phyloP scores from a whole-genome alignment of 345 rosid genomes.

The Microthlaspi erraticum region DNA sequence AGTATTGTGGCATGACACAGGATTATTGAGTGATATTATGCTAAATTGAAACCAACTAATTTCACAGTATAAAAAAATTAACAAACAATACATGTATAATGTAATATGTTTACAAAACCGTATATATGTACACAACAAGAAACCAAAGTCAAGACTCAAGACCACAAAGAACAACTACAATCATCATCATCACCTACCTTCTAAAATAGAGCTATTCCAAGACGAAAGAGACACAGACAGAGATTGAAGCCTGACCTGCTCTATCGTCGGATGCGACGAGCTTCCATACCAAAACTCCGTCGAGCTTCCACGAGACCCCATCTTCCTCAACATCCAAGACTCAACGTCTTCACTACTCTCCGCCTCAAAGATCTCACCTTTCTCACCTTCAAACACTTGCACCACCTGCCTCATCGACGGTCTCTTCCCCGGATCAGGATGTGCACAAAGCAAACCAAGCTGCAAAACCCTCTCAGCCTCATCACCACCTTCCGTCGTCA shows the following conservation, averaged over 20 bases:
- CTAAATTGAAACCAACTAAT: background rate
- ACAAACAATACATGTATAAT: constrained; percentile 14
- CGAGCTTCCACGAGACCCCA: constrained; percentile 41
- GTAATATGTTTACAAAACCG: constrained; percentile 19
- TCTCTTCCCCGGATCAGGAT: constrained; percentile 49
- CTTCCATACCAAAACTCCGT: constrained; percentile 40
- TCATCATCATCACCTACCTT: constrained; percentile 40
- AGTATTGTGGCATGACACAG: too few relatives aligned
- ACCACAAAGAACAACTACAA: too few relatives aligned
- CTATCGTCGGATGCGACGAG: constrained; percentile 41
- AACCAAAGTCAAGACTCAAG: too few relatives aligned
- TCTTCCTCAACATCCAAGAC: constrained; percentile 44
- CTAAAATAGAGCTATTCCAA: constrained; percentile 42
- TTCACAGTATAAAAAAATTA: background rate
- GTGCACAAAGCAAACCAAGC: constrained; percentile 55
- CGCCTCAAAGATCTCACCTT: constrained; percentile 30
- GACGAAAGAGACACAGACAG: constrained; percentile 36
- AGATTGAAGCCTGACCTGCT: constrained; percentile 39
- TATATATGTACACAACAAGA: constrained; percentile 30
- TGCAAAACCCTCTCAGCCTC: constrained; percentile 51
- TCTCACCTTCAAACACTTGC: constrained; percentile 50
- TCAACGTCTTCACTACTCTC: constrained; percentile 37
- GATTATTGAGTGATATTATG: too few relatives aligned
- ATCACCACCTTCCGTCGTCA: constrained; percentile 17
- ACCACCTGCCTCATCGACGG: constrained; percentile 61